Conservation (phyloP, 257 asterid genomes). For the Eucommia ulmoides region DNA sequence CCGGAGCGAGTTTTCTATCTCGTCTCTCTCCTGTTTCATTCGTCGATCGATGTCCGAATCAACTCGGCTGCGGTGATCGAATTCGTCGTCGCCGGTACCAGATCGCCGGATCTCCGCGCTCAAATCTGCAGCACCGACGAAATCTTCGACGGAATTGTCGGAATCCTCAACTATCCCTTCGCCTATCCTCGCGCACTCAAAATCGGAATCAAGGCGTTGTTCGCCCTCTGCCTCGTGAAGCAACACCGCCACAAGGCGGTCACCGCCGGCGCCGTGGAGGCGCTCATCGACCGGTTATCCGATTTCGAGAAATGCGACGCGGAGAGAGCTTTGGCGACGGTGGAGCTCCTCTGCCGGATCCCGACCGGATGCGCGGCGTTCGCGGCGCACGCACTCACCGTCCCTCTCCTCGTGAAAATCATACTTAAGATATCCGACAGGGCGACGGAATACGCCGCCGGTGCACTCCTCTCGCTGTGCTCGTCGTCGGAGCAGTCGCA, state of each 20-base stretch:
- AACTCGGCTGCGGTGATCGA: constrained; percentile 90
- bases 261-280: constrained; percentile 69
- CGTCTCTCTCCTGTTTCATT: constrained; percentile 64
- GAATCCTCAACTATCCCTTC: constrained; percentile 47
- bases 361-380: constrained; percentile 71
- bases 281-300: constrained; percentile 42
- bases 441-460: constrained; percentile 95
- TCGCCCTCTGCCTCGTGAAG: constrained; percentile 77
- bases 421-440: constrained; percentile 73
- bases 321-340: constrained; percentile 91
- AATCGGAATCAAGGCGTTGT: constrained; percentile 68
- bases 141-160: constrained; percentile 63
- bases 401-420: constrained; percentile 64
- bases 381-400: constrained; percentile 65
- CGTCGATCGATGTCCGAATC: constrained; percentile 70
- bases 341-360: constrained; percentile 81
- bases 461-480: constrained; percentile 74
- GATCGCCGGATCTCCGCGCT: constrained; percentile 70
- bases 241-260: constrained; percentile 81
- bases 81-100: constrained; percentile 44
- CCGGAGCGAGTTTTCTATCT: constrained; percentile 37
- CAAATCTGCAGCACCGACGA: constrained; percentile 54
- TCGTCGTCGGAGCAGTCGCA: constrained; percentile 58
- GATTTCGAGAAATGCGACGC: constrained; percentile 85
- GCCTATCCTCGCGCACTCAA: constrained; percentile 66